A percentile compares a stretch with the other conserved stretches of the same genome.
Evolutionary conservation across 345 rosid species (phyloP).

Genomic region (Corymbia maculata): DNA sequence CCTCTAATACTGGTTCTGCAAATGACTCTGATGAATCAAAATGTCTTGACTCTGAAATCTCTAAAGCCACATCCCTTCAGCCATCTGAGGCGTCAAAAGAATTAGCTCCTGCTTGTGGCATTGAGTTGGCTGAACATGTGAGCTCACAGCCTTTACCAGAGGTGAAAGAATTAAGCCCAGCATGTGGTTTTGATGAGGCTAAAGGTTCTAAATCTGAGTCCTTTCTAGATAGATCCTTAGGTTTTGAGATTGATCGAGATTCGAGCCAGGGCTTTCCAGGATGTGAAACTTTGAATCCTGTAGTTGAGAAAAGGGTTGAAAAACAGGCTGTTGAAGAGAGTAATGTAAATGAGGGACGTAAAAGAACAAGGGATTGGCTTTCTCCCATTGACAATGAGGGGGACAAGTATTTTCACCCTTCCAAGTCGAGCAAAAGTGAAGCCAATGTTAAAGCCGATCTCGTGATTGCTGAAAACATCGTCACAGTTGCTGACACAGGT

Average conservation of each 20-base stretch:
- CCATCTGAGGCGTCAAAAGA: constrained; percentile 10
- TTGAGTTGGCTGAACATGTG: constrained; percentile 17
- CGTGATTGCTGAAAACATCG: constrained; percentile 16
- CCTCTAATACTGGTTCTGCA: constrained; percentile 12
- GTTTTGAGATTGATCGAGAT: constrained; percentile 31
- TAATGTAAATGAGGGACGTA: constrained; percentile 39
- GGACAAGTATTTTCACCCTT: constrained; percentile 11
- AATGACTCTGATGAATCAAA: constrained; percentile 14
- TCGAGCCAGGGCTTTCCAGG: constrained; percentile 20
- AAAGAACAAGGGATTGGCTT: constrained; percentile 70
- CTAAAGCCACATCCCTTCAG: constrained; percentile 12
- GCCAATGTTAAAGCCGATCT: constrained; percentile 10
- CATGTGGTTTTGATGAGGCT: constrained; percentile 21
- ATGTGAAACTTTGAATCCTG: constrained; percentile 36
- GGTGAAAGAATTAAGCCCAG: constrained; percentile 23
- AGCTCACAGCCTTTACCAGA: constrained; percentile 62
- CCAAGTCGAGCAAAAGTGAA: constrained; percentile 20
- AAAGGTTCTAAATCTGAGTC: constrained; percentile 53
- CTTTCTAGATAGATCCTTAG: constrained; percentile 38
- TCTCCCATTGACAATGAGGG: constrained; percentile 26
- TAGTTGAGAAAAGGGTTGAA: constrained; percentile 57
- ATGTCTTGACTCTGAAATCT: constrained; percentile 20
- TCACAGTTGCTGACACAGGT: constrained; percentile 10
- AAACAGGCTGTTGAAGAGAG: constrained; percentile 44
- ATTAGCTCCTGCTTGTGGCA: neutral